phyloP scores from a whole-genome alignment of 768 basidiomycete genomes.

The Mycena crocata region DNA sequence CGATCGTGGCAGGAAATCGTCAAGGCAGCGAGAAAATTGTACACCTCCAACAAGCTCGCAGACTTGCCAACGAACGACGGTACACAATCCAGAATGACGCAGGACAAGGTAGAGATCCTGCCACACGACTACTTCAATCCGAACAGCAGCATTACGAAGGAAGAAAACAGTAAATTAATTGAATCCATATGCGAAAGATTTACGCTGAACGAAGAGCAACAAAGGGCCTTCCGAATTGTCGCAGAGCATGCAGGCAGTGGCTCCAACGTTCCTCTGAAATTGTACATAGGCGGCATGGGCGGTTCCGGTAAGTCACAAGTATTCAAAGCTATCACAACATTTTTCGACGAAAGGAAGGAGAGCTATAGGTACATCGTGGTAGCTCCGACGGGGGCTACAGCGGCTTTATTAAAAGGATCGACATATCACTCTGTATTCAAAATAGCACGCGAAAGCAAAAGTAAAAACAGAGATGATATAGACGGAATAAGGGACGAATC shows the following conservation, averaged over 20 bases:
- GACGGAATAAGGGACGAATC: conserved; percentile 7
- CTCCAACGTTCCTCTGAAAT: conserved; percentile 37
- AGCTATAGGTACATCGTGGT: not conserved
- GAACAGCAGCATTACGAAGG: not conserved
- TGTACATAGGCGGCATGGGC: conserved; percentile 50
- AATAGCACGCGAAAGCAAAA: conserved; percentile 30
- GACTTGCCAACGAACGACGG: not conserved
- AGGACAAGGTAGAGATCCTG: conserved; percentile 18
- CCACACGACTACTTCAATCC: conserved; percentile 20
- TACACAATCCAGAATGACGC: not conserved
- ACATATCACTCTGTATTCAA: conserved; percentile 40
- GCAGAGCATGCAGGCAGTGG: conserved; percentile 38
- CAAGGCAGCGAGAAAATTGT: not conserved
- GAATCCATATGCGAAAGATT: not conserved
- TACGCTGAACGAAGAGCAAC: conserved; percentile 7
- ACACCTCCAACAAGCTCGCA: not conserved
- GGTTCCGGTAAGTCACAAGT: conserved; percentile 50
- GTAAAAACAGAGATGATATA: not conserved
- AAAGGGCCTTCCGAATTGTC: conserved; percentile 39
- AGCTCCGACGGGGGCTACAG: conserved; percentile 37
- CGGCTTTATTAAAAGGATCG: conserved; percentile 34
- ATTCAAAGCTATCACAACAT: conserved; percentile 38
- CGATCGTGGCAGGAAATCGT: not conserved
- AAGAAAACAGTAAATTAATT: not conserved
- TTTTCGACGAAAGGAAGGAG: conserved; percentile 33